Evolutionary conservation across 2,329 filamentous ascomycete genomes (phyloP).

Genomic region (Graphilbum fragrans): DNA sequence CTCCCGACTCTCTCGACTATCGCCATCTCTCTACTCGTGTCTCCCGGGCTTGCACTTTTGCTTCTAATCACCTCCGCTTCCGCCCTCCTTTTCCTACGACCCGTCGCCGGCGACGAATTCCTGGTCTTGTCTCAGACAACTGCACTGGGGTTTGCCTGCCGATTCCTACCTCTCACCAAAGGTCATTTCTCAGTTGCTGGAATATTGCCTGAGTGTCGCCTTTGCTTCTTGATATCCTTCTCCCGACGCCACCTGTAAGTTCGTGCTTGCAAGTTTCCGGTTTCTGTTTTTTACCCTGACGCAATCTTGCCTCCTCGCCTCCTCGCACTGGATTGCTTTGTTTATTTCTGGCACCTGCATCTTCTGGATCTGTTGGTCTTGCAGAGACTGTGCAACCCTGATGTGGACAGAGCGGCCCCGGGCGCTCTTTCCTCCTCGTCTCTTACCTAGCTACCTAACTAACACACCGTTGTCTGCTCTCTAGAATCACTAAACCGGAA

Average conservation of each 20-base stretch:
- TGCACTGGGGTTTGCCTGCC: constrained; percentile 9
- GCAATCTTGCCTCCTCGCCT: no score
- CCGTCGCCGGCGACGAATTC: constrained; percentile 9
- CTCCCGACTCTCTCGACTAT: background rate
- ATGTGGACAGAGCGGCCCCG: no score
- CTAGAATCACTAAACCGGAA: no score
- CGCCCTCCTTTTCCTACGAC: background rate
- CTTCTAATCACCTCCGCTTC: background rate
- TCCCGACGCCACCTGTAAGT: background rate
- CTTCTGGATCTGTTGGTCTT: no score
- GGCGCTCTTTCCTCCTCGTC: no score
- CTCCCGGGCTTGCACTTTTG: no score
- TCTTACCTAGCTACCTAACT: no score
- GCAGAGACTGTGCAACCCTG: no score
- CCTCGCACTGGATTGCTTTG: no score
- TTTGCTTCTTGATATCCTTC: background rate
- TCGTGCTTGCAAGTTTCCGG: background rate
- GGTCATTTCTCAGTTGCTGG: constrained; percentile 15
- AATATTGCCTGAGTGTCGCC: constrained; percentile 16
- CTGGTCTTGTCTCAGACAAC: constrained; percentile 14
- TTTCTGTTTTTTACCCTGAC: background rate
- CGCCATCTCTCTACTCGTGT: background rate
- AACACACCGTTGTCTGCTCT: no score
- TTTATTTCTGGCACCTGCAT: background rate
- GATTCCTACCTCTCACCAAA: background rate